Percentiles rank a stretch among this genome's conserved stretches.
These are phyloP conservation scores for Nectriaceae sp. DNA, from an alignment of 2,329 filamentous ascomycete species.

Conservation along the genomic window DNA sequence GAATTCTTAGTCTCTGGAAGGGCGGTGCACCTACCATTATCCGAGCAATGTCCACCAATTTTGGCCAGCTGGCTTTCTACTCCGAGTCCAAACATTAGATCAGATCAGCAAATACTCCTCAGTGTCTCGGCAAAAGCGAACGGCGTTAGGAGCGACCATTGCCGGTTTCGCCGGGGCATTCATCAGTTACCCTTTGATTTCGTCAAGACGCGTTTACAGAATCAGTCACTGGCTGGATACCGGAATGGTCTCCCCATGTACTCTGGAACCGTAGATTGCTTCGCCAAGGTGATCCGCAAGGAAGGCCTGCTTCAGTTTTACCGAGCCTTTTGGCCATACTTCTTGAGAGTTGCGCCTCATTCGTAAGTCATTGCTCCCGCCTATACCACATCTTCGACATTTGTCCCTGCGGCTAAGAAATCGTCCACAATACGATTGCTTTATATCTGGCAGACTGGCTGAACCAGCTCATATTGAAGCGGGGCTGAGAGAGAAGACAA, in stretches of 20 bases:
- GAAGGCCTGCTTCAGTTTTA: conserved; percentile 71
- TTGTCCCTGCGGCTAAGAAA: too few relatives aligned
- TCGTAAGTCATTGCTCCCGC: too few relatives aligned
- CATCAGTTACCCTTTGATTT: conserved; percentile 73
- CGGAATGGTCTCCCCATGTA: conserved; percentile 61
- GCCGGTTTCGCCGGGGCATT: conserved; percentile 73
- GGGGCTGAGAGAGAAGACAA: too few relatives aligned
- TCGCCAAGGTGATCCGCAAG: conserved; percentile 63
- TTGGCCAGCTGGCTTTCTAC: conserved; percentile 23
- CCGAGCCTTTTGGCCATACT: conserved; percentile 71
- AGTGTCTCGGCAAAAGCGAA: conserved; percentile 54
- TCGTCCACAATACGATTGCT: neutral
- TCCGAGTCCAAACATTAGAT: conserved; percentile 20
- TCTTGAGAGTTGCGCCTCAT: conserved; percentile 69
- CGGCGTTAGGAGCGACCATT: conserved; percentile 63
- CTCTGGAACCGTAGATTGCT: conserved; percentile 66
- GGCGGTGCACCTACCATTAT: conserved; percentile 17
- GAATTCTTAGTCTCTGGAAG: conserved; percentile 14
- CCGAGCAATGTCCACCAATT: conserved; percentile 22
- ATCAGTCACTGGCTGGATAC: conserved; percentile 44
- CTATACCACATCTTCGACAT: too few relatives aligned
- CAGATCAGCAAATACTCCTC: conserved; percentile 24
- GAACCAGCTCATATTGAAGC: neutral
- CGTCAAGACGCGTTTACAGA: conserved; percentile 71
- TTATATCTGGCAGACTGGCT: neutral